A percentile compares a stretch with the other conserved stretches of the same genome.
Evolutionary conservation across 495 filamentous ascomycete species (phyloP).

Genomic region (Neurospora cerealis): DNA sequence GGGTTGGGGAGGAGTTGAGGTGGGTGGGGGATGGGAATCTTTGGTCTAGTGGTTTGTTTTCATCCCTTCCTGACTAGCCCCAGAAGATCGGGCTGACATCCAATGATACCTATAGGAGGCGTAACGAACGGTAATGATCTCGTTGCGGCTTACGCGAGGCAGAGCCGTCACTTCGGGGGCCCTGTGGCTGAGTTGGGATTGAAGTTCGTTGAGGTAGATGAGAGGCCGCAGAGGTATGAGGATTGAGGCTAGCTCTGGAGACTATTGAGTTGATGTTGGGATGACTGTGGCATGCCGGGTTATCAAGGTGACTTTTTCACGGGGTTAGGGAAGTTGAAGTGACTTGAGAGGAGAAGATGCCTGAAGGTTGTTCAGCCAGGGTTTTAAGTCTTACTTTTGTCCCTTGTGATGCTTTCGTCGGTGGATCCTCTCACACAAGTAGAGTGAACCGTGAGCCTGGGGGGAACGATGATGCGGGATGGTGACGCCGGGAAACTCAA

Average conservation of each 20-base stretch:
- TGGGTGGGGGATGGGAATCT: slow-evolving; percentile 49
- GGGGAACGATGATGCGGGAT: not conserved
- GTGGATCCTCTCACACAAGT: not conserved
- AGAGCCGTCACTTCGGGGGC: slow-evolving; percentile 31
- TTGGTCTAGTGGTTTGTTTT: slow-evolving; percentile 47
- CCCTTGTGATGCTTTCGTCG: not conserved
- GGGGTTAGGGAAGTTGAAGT: slow-evolving; percentile 18
- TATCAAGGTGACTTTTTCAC: slow-evolving; percentile 22
- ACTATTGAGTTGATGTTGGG: slow-evolving; percentile 13
- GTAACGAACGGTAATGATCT: slow-evolving; percentile 57
- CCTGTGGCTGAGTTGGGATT: slow-evolving; percentile 39
- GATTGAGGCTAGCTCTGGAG: slow-evolving; percentile 12
- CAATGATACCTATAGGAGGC: not conserved
- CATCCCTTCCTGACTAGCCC: not conserved
- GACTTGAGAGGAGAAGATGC: not conserved
- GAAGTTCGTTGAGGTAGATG: slow-evolving; percentile 40
- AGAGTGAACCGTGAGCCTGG: not conserved
- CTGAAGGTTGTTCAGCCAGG: not conserved
- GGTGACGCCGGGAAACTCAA: not conserved
- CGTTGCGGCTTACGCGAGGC: slow-evolving; percentile 43
- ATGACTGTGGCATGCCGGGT: slow-evolving; percentile 24
- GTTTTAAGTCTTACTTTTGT: not conserved
- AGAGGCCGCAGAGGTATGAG: slow-evolving; percentile 35
- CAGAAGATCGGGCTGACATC: not conserved
- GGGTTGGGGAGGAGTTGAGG: slow-evolving; percentile 37